Evolutionary conservation across 768 basidiomycete species (phyloP).

Genomic region (Tricholoma sp.): DNA sequence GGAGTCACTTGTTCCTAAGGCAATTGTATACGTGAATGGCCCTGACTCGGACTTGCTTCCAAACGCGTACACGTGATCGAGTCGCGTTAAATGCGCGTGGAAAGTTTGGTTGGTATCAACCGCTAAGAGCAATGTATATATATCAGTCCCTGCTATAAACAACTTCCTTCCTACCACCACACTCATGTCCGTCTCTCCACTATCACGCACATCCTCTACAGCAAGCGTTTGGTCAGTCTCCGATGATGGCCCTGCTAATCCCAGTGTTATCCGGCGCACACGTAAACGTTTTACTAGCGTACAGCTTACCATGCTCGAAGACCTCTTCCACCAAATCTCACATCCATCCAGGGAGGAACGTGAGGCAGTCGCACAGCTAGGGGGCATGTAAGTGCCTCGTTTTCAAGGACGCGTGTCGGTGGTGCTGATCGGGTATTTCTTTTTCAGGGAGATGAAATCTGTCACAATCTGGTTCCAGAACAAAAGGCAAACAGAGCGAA

Average conservation of each 20-base stretch:
- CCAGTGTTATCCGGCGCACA: conserved; percentile 46
- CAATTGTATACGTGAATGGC: too few relatives aligned
- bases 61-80: conserved; percentile 16
- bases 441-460: conserved; percentile 55
- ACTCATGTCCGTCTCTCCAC: conserved; percentile 7
- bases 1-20: too few relatives aligned
- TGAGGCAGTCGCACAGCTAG: conserved; percentile 54
- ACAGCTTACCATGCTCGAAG: conserved; percentile 69
- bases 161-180: conserved; percentile 10
- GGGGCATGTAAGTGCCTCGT: conserved; percentile 53
- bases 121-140: conserved; percentile 14
- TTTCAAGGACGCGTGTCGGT: conserved; percentile 6
- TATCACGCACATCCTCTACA: conserved; percentile 48
- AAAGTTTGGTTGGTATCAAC: conserved; percentile 22
- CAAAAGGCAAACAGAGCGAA: conserved; percentile 67
- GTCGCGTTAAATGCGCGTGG: conserved; percentile 13
- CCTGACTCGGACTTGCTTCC: too few relatives aligned
- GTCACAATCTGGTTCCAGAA: conserved; percentile 87
- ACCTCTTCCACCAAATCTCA: conserved; percentile 65
- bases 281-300: conserved; percentile 64
- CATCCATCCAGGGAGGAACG: conserved; percentile 75
- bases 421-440: conserved; percentile 5
- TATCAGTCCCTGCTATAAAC: conserved; percentile 10
- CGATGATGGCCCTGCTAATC: conserved; percentile 32
- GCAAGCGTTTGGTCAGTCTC: conserved; percentile 50